Evolutionary conservation across 2,329 filamentous ascomycete species (phyloP).

Genomic region (Graphiopsis chlorocephala): DNA sequence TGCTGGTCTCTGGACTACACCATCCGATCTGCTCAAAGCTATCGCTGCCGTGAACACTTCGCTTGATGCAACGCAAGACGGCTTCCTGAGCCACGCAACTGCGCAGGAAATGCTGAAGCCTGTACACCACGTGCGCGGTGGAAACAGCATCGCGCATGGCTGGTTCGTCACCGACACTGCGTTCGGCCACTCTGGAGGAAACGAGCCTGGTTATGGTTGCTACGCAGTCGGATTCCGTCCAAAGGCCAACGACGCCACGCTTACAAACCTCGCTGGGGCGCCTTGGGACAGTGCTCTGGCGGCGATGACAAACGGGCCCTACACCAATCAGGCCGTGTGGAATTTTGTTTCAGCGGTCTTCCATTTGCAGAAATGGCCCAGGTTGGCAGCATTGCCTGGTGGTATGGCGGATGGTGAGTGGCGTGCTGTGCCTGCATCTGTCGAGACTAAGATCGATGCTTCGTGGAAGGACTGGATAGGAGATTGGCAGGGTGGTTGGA

Average conservation of each 20-base stretch:
- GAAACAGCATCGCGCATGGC: conserved; percentile 19
- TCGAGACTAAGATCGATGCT: background rate
- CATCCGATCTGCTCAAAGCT: conserved; percentile 25
- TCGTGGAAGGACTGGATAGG: background rate
- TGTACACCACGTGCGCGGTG: background rate
- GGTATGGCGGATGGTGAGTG: background rate
- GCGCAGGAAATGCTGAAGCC: conserved; percentile 23
- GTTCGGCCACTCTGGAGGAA: conserved; percentile 25
- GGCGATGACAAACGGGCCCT: conserved; percentile 23
- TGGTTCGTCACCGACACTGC: conserved; percentile 20
- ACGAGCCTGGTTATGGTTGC: conserved; percentile 25
- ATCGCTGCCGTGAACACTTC: conserved; percentile 24
- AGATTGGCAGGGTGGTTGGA: background rate
- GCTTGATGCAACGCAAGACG: background rate
- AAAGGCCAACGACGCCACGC: background rate
- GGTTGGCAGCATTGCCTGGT: background rate
- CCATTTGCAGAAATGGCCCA: conserved; percentile 19
- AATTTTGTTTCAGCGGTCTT: conserved; percentile 21
- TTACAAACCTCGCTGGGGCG: background rate
- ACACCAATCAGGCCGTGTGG: conserved; percentile 14
- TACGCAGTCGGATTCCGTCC: conserved; percentile 19
- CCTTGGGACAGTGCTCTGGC: conserved; percentile 13
- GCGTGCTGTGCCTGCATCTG: background rate
- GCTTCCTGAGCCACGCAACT: background rate
- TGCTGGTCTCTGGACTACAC: conserved; percentile 30